A percentile compares a stretch with the other conserved stretches of the same genome.
Conservation (phyloP, 768 basidiomycete species). For the Rubroboletus satanas region DNA sequence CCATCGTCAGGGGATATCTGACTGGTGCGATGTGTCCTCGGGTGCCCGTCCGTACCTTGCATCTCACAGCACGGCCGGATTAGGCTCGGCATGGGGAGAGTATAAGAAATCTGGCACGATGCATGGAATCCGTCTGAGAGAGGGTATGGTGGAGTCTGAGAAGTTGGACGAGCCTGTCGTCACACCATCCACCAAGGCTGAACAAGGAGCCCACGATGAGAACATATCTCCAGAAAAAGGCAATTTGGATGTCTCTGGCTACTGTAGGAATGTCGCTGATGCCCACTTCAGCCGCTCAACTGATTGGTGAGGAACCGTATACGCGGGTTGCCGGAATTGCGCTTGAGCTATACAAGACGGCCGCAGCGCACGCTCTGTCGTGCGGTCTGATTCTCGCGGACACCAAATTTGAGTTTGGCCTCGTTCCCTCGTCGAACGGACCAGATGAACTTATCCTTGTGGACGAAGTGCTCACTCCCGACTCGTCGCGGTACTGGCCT, state of each 20-base stretch:
- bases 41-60: not conserved
- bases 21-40: slow-evolving; percentile 57
- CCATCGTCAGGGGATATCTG: slow-evolving; percentile 93
- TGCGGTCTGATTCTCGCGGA: slow-evolving; percentile 92
- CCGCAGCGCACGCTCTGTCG: slow-evolving; percentile 66
- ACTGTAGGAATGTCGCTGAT: not conserved
- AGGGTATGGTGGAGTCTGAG: slow-evolving; percentile 79
- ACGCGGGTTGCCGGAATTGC: slow-evolving; percentile 55
- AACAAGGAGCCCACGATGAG: slow-evolving; percentile 91
- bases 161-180: slow-evolving; percentile 81
- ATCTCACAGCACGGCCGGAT: slow-evolving; percentile 5
- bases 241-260: slow-evolving; percentile 23
- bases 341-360: slow-evolving; percentile 65
- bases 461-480: slow-evolving; percentile 96
- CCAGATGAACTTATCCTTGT: slow-evolving; percentile 71
- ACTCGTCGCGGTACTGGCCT: slow-evolving; percentile 98
- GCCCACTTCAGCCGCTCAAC: slow-evolving; percentile 46
- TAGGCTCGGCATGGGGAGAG: slow-evolving; percentile 95
- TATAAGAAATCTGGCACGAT: slow-evolving; percentile 86
- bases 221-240: slow-evolving; percentile 87
- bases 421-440: slow-evolving; percentile 44
- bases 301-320: slow-evolving; percentile 67
- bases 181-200: slow-evolving; percentile 97
- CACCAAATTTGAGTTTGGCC: slow-evolving; percentile 98
- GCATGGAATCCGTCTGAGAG: slow-evolving; percentile 76